A percentile compares a stretch with the other conserved stretches of the same genome.
Conservation (phyloP, 169 alveolate genomes). For the Perkinsus marinus region DNA sequence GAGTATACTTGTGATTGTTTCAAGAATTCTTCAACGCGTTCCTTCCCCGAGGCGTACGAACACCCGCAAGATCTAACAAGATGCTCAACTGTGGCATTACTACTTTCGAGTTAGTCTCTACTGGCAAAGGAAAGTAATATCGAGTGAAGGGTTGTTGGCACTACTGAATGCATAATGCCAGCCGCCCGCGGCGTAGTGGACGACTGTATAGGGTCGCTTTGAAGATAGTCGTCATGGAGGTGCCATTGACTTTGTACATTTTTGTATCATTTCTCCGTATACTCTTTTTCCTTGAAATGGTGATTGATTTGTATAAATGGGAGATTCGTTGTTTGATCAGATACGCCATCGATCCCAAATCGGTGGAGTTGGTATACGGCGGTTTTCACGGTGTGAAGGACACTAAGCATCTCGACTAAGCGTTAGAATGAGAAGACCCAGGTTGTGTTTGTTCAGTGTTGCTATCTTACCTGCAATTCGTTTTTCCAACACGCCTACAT, state of each 20-base stretch:
- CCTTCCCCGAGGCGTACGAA: neutral
- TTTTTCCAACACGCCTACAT: too few relatives aligned
- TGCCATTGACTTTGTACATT: too few relatives aligned
- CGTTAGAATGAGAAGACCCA: neutral
- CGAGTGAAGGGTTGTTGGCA: too few relatives aligned
- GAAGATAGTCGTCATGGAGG: too few relatives aligned
- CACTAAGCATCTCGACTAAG: neutral
- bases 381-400: neutral
- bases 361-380: neutral
- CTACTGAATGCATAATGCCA: too few relatives aligned
- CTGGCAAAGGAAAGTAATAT: neutral
- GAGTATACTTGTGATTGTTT: neutral
- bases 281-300: too few relatives aligned
- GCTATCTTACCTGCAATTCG: too few relatives aligned
- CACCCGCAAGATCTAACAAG: neutral
- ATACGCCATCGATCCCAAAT: neutral
- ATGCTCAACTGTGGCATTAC: neutral
- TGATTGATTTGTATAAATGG: too few relatives aligned
- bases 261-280: too few relatives aligned
- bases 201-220: too few relatives aligned
- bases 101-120: neutral
- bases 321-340: neutral
- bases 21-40: neutral
- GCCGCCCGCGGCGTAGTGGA: too few relatives aligned
- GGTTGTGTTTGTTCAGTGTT: neutral